These are phyloP conservation scores for Stephania yunnanensis DNA, from an alignment of 164 flowering plant species.

Conservation along the genomic window DNA sequence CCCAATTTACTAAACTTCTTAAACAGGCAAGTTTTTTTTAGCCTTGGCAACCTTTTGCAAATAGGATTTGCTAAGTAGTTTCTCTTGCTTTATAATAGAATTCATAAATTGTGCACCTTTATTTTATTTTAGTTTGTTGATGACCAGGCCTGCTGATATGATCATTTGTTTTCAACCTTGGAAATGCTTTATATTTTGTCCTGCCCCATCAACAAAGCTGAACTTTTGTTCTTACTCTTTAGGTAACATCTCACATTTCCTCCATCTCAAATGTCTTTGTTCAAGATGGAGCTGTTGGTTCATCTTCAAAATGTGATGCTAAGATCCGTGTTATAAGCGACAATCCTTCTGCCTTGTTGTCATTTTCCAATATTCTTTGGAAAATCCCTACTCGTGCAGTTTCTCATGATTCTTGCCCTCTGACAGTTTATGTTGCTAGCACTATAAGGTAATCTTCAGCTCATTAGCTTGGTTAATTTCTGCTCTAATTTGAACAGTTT, in stretches of 20 bases:
- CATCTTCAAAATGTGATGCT: conserved; percentile 37
- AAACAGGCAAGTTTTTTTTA: conserved; percentile 33
- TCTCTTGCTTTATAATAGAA: neutral
- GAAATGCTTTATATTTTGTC: neutral
- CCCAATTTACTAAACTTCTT: conserved; percentile 43
- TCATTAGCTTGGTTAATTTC: neutral
- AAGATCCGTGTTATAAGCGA: conserved; percentile 53
- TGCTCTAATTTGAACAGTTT: neutral
- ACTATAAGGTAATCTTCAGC: conserved; percentile 35
- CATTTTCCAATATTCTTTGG: conserved; percentile 42
- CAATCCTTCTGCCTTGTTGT: conserved; percentile 37
- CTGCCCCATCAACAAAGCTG: neutral
- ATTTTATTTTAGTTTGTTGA: neutral
- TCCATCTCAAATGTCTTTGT: conserved; percentile 39
- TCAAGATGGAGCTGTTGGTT: conserved; percentile 57
- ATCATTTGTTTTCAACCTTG: neutral
- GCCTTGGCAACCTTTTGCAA: neutral
- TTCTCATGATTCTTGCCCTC: conserved; percentile 53
- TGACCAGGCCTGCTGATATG: neutral
- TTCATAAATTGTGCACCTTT: neutral
- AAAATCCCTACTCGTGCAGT: conserved; percentile 44
- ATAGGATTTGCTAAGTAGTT: neutral
- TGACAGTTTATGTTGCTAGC: conserved; percentile 44
- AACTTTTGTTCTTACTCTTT: neutral
- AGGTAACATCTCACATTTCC: conserved; percentile 49